Evolutionary conservation across 768 basidiomycete genomes (phyloP).

Genomic region (Artomyces pyxidatus): DNA sequence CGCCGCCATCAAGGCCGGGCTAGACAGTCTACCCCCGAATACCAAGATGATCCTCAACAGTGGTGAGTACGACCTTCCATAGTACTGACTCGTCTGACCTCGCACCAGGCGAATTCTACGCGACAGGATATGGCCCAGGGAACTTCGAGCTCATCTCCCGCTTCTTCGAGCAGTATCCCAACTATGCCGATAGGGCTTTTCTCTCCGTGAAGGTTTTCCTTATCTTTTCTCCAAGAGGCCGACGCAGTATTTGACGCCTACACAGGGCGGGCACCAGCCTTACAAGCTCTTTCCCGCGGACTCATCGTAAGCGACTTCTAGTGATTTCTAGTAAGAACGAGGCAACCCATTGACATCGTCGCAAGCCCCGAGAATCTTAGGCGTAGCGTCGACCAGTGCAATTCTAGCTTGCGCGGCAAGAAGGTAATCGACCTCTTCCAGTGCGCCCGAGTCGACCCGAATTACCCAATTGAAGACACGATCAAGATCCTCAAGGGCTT

Average conservation of each 20-base stretch:
- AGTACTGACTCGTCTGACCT: neutral
- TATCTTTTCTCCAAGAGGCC: neutral
- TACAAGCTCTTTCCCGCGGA: neutral
- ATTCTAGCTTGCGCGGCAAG: conserved; percentile 35
- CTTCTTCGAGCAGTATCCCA: conserved; percentile 38
- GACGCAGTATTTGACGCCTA: neutral
- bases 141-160: conserved; percentile 39
- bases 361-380: conserved; percentile 32
- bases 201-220: conserved; percentile 38
- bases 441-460: conserved; percentile 37
- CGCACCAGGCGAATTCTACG: conserved; percentile 46
- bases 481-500: conserved; percentile 34
- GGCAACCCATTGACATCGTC: too few species aligned
- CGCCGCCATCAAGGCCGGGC: conserved; percentile 45
- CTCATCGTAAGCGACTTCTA: neutral
- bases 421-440: conserved; percentile 55
- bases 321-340: neutral
- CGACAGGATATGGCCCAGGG: conserved; percentile 27
- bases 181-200: conserved; percentile 35
- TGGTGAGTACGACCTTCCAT: conserved; percentile 22
- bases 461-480: conserved; percentile 35
- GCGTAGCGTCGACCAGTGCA: conserved; percentile 35
- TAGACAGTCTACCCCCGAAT: conserved; percentile 32
- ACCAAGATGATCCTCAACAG: conserved; percentile 42
- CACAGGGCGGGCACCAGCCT: neutral